phyloP scores from a whole-genome alignment of 352 stramenopile species.

The Globisporangium solare region DNA sequence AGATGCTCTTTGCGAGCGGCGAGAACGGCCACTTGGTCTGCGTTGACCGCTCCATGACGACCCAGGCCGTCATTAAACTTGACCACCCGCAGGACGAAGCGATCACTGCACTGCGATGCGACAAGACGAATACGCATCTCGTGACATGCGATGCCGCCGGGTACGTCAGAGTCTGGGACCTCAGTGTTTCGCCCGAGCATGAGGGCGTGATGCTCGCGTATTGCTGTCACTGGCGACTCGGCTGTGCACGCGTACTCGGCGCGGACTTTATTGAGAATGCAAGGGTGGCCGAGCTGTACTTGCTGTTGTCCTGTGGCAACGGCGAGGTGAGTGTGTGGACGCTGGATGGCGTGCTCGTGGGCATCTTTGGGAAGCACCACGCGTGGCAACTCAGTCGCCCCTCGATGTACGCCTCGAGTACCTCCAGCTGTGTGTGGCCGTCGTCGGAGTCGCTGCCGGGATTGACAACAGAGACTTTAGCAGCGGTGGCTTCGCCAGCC shows the following conservation, averaged over 20 bases:
- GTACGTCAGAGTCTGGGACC: constrained; percentile 62
- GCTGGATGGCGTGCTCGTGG: constrained; percentile 58
- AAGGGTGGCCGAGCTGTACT: constrained; percentile 48
- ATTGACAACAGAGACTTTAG: too few relatives aligned
- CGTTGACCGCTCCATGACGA: constrained; percentile 62
- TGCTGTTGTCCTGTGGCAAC: constrained; percentile 56
- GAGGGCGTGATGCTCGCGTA: constrained; percentile 55
- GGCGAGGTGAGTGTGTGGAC: constrained; percentile 75
- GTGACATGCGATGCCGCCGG: constrained; percentile 54
- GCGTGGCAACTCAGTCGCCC: constrained; percentile 58
- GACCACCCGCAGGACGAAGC: constrained; percentile 32
- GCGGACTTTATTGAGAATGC: constrained; percentile 66
- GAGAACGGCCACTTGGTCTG: constrained; percentile 60
- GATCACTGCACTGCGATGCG: constrained; percentile 46
- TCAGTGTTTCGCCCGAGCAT: constrained; percentile 45
- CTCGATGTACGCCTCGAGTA: constrained; percentile 32
- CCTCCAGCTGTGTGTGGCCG: constrained; percentile 45
- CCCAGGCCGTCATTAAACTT: constrained; percentile 39
- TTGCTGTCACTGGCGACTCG: constrained; percentile 48
- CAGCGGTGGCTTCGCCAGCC: too few relatives aligned
- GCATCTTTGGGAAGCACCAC: constrained; percentile 59
- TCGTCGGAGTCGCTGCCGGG: neutral
- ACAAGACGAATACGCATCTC: constrained; percentile 56
- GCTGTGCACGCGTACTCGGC: constrained; percentile 31
- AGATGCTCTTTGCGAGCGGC: constrained; percentile 64